Evolutionary conservation across 352 stramenopile genomes (phyloP), one percentile per base, ranked within the genome.

Genomic region (Globisporangium uncinulatum): DNA sequence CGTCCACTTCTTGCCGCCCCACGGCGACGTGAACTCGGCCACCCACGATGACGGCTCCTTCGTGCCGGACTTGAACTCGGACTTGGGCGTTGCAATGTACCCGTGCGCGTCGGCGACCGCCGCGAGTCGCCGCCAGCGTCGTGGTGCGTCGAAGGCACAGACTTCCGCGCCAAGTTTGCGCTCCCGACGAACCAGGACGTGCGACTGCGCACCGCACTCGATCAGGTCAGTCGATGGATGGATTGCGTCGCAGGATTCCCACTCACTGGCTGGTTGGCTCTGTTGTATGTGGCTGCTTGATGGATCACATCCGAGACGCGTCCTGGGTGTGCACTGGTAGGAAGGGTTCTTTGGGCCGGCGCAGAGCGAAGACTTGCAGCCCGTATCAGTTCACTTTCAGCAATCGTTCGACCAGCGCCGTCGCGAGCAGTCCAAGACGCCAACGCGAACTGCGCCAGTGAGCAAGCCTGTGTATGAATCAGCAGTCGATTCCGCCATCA

Each of bases 141-240:
- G 15, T 65, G 51, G 57, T 19, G 54, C 21, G 57, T 66, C 47
- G 54, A 56, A 36, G 36, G 47, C 32, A 42, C 32, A 3, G 79
- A 92, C 54, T 92, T 92, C 58, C 66, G 71, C 44, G 63, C 79
- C 59, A 92, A 90, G 52, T 92, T 92, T 54, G 56, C 51, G 9
- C 29, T 90, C 10, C 67, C 76, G 17, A 86, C 62, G 58, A 85
- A 73, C 46, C 82, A 92, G 51, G 82, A 92, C 45, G 31, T 87
- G 32, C 76, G 77, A 14, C 67, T 76, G 29, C 62, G 69, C 21
- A 70, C 70, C 10, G 79, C 82, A 11, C 57, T 70, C n/a, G 70
- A 84, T 57, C 79, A 90, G 56, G 74, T 81, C 7, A n/a, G 41
- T 46, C 15, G 49, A 39, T 13, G 34, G 34, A 8, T 13, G 34